Evolutionary conservation across 192 early-diverging fungal species (phyloP).

Genomic region (Gonapodya sp.): DNA sequence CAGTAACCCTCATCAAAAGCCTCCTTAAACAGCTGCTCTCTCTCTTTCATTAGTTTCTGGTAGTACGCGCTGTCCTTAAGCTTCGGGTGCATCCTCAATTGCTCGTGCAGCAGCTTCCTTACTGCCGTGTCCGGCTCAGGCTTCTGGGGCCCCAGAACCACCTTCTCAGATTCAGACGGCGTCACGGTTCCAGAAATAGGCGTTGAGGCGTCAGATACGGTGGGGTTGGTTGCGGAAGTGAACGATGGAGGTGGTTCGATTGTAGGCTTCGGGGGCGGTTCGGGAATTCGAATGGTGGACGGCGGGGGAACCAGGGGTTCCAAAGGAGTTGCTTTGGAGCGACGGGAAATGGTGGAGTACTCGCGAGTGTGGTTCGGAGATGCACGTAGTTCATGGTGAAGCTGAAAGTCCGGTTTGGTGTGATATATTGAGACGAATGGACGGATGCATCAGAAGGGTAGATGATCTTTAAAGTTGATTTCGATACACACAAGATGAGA

Average conservation of each 20-base stretch:
- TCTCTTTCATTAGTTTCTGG: neutral
- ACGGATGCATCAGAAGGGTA: no score
- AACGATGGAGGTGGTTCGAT: neutral
- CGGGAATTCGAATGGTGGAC: neutral
- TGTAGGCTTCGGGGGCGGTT: neutral
- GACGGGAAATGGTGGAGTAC: neutral
- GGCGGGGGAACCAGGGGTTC: neutral
- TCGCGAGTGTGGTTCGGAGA: no score
- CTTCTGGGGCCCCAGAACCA: neutral
- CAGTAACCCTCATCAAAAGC: constrained; percentile 7
- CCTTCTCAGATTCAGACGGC: neutral
- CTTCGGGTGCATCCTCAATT: constrained; percentile 1
- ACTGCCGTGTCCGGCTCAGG: neutral
- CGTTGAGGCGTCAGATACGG: neutral
- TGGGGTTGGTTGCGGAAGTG: no score
- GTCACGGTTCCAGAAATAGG: neutral
- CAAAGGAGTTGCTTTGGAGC: neutral
- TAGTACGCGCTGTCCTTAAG: constrained; percentile 7
- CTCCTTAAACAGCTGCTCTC: constrained; percentile 11
- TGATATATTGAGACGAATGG: no score
- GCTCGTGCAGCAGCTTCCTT: neutral
- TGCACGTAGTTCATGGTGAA: no score
- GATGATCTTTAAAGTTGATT: no score
- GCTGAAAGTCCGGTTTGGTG: no score
- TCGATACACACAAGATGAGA: no score